These are phyloP conservation scores for Clonostachys rosea DNA, from an alignment of 2,329 filamentous ascomycete species.

Conservation along the genomic window DNA sequence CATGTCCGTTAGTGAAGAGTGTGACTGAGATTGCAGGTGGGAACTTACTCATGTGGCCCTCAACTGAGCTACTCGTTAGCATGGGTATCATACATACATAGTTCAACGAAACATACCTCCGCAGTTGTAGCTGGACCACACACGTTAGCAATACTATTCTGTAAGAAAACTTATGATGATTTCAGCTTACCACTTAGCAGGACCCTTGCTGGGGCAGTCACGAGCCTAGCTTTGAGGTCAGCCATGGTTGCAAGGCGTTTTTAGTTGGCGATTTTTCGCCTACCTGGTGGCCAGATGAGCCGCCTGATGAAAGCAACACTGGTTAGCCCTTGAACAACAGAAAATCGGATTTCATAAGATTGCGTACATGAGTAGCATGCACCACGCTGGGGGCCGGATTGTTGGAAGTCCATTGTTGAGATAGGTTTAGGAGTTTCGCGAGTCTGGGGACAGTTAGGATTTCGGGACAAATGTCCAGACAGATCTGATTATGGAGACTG, in stretches of 20 bases:
- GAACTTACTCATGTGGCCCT: slow-evolving; percentile 74
- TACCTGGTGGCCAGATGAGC: too few species aligned
- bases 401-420: slow-evolving; percentile 2
- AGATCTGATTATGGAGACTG: too few species aligned
- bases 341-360: background rate
- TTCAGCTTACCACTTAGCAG: slow-evolving; percentile 68
- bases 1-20: slow-evolving; percentile 8
- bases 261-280: background rate
- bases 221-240: slow-evolving; percentile 52
- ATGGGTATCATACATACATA: background rate
- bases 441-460: too few species aligned
- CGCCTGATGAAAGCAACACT: background rate
- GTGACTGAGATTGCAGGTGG: background rate
- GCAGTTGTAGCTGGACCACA: slow-evolving; percentile 68
- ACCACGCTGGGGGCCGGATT: slow-evolving; percentile 9
- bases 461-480: too few species aligned
- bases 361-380: slow-evolving; percentile 49
- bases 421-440: too few species aligned
- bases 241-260: background rate
- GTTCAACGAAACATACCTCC: slow-evolving; percentile 53
- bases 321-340: background rate
- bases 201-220: slow-evolving; percentile 81
- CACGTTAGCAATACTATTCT: slow-evolving; percentile 11
- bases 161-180: background rate
- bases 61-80: slow-evolving; percentile 26